Percentiles rank a stretch among this genome's conserved stretches.
Evolutionary conservation across 2,329 filamentous ascomycete species (phyloP).

Genomic region (Cercospora zeae-maydis): DNA sequence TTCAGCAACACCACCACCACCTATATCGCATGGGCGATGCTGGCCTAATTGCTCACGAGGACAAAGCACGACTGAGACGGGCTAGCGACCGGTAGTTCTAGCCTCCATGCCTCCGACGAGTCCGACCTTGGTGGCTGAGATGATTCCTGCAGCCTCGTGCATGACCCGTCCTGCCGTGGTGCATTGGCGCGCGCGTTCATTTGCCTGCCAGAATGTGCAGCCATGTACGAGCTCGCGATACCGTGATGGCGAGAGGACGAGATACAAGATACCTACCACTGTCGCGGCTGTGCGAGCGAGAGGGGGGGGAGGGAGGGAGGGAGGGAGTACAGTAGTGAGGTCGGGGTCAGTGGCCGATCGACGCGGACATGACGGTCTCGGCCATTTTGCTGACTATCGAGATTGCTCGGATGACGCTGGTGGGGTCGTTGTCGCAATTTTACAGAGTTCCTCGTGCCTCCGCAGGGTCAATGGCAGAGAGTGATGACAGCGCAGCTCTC

Average conservation of each 20-base stretch:
- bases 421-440: slow-evolving; percentile 7
- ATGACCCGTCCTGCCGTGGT: slow-evolving; percentile 9
- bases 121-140: slow-evolving; percentile 13
- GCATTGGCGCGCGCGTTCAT: slow-evolving; percentile 11
- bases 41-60: slow-evolving; percentile 10
- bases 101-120: slow-evolving; percentile 12
- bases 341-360: neutral
- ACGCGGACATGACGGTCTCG: neutral
- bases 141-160: slow-evolving; percentile 12
- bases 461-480: neutral
- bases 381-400: neutral
- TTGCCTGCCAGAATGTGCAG: slow-evolving; percentile 11
- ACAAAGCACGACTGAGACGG: neutral
- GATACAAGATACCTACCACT: neutral
- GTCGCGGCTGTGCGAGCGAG: too few relatives aligned
- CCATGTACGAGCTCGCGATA: neutral
- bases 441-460: slow-evolving; percentile 3
- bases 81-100: slow-evolving; percentile 6
- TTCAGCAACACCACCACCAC: too few relatives aligned
- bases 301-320: too few relatives aligned
- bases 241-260: neutral
- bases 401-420: slow-evolving; percentile 4
- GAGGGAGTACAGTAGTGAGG: neutral
- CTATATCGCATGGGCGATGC: neutral
- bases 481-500: too few relatives aligned